Base-by-base conservation (phyloP, 768 basidiomycete species). In the Pleurotus cornucopiae region DNA sequence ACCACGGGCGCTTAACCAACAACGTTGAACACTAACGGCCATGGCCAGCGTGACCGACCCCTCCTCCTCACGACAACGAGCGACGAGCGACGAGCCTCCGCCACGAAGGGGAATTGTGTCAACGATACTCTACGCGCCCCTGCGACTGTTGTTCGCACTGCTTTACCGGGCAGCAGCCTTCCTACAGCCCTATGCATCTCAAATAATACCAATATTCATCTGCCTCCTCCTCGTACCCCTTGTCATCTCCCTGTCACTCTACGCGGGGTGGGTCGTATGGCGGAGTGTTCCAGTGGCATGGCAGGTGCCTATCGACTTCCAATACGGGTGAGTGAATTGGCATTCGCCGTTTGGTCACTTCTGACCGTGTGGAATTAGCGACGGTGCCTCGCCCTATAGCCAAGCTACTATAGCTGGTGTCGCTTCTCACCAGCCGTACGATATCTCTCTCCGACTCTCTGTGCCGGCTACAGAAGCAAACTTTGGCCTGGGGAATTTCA, bases 401-500 rank as follows among this genome's bases (percentile, higher is more conserved):
- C 73, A 81, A 39, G 63, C 76, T 3, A 56, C 67, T 1, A 68
- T 92, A 0, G 79, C 83, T 2, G 57, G 67, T 11, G 72, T 92
- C 26, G 76, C 79, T 49, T 63, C 80, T 14, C 71, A 77, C 38
- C 91, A 92, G 59, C 80, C 81, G n/a, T 94, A 93, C 56, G 84
- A 91, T 60, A 73, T 94, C 49, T 84, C 83, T 44, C 69, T 93
- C 13, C 79, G 82, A 53, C 73, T 94, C 13, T 67, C 73, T 25
- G 73, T 93, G 5, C 91, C 91, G 9, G 74, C 81, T 3, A 79
- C 79, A 14, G 82, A 85, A 57, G 68, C 84, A 18, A 93, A 91
- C 70, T 73, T 81, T 62, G 84, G 75, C 3, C 81, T 94, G 2
- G 91, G 91, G 41, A 94, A 94, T 67, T 94, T 93, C 69, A 94